These are phyloP conservation scores for Elsinoe australis DNA, from an alignment of 2,329 filamentous ascomycete genomes.

Conservation along the genomic window DNA sequence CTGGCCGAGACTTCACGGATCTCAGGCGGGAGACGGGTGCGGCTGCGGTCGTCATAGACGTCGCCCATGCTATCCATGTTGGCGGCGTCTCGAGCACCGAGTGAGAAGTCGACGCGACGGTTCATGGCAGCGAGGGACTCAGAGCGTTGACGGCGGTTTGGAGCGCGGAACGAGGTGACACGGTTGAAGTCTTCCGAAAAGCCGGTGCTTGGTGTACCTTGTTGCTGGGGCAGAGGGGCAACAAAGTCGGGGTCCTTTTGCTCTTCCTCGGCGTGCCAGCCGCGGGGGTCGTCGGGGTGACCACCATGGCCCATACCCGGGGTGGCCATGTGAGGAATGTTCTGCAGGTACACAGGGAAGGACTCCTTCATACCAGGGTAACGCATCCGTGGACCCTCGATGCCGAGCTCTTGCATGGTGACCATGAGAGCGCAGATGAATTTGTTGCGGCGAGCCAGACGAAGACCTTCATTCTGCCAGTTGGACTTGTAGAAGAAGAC, in stretches of 20 bases:
- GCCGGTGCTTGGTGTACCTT: constrained; percentile 18
- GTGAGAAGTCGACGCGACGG: constrained; percentile 62
- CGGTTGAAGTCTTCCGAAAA: constrained; percentile 24
- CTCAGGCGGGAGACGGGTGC: constrained; percentile 36
- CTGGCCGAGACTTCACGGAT: constrained; percentile 33
- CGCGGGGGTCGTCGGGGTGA: constrained; percentile 39
- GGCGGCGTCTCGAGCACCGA: constrained; percentile 56
- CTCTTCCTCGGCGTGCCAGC: constrained; percentile 28
- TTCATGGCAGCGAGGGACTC: constrained; percentile 52
- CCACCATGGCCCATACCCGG: constrained; percentile 37
- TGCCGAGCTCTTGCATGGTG: constrained; percentile 72
- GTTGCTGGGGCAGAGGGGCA: constrained; percentile 24
- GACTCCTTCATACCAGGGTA: constrained; percentile 60
- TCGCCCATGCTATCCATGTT: constrained; percentile 55
- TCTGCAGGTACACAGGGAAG: constrained; percentile 58
- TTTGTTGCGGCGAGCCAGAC: constrained; percentile 83
- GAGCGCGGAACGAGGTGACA: constrained; percentile 22
- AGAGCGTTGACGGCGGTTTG: constrained; percentile 42
- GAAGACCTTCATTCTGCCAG: constrained; percentile 89
- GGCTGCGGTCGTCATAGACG: constrained; percentile 52
- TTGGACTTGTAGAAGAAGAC: constrained; percentile 98
- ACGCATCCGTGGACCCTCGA: constrained; percentile 72
- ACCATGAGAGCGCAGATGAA: constrained; percentile 89
- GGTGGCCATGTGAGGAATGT: constrained; percentile 41
- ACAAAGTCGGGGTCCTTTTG: constrained; percentile 39